Evolutionary conservation across 768 basidiomycete species (phyloP).

Genomic region (Kwoniella bestiolae): DNA sequence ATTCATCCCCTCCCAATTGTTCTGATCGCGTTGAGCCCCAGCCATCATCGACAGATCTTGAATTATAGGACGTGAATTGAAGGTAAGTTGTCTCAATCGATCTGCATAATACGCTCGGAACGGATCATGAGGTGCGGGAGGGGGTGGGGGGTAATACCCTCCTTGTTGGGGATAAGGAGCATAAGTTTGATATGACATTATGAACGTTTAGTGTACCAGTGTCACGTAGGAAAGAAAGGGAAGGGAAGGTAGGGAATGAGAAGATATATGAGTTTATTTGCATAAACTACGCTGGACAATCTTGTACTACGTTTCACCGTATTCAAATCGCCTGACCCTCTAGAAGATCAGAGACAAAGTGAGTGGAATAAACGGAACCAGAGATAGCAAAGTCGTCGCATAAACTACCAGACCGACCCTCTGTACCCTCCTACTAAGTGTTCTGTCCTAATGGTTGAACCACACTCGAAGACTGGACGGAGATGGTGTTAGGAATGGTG

Average conservation of each 20-base stretch:
- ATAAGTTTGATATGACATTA: slow-evolving; percentile 22
- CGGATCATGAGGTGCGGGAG: slow-evolving; percentile 36
- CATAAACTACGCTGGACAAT: slow-evolving; percentile 3
- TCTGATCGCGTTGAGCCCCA: slow-evolving; percentile 44
- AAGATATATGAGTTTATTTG: slow-evolving; percentile 8
- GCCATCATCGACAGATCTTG: slow-evolving; percentile 90
- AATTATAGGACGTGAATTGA: slow-evolving; percentile 95
- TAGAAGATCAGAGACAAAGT: too few relatives aligned
- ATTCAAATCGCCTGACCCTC: too few relatives aligned
- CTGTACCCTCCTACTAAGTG: too few relatives aligned
- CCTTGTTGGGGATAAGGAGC: slow-evolving; percentile 7
- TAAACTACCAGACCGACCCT: too few relatives aligned
- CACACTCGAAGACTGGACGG: too few relatives aligned
- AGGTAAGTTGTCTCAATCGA: slow-evolving; percentile 64
- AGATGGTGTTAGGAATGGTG: too few relatives aligned
- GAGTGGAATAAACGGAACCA: too few relatives aligned
- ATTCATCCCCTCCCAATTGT: slow-evolving; percentile 50
- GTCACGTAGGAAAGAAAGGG: background rate
- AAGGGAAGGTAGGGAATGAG: background rate
- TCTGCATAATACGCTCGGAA: slow-evolving; percentile 49
- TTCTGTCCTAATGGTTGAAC: too few relatives aligned
- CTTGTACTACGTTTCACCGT: too few relatives aligned
- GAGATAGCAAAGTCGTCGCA: too few relatives aligned
- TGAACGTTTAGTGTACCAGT: background rate
- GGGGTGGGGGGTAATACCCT: slow-evolving; percentile 7